Percentiles rank a stretch among this genome's conserved stretches.
Evolutionary conservation across 1,139 yeast genomes (phyloP).

Genomic region (Blastobotrys indianensis): DNA sequence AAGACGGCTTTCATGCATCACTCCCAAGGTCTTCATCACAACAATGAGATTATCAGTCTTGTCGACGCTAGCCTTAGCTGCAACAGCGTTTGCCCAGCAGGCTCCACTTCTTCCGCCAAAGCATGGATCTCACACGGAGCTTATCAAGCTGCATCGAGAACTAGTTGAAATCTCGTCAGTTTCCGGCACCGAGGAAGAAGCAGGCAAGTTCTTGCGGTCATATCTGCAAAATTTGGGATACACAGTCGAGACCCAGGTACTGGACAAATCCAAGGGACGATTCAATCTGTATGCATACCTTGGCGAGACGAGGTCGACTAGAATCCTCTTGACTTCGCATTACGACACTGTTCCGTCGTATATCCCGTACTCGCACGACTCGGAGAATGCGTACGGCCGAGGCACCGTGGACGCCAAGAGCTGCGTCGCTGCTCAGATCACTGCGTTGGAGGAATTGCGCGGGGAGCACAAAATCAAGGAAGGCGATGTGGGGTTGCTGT

Average conservation of each 20-base stretch:
- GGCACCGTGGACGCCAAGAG: conserved; percentile 68
- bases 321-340: conserved; percentile 54
- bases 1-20: too few species aligned
- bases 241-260: conserved; percentile 45
- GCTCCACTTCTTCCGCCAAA: conserved; percentile 1
- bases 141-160: conserved; percentile 33
- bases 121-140: conserved; percentile 16
- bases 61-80: background rate
- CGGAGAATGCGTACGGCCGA: conserved; percentile 52
- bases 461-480: conserved; percentile 37
- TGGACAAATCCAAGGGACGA: conserved; percentile 35
- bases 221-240: conserved; percentile 43
- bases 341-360: conserved; percentile 71
- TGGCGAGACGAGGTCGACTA: conserved; percentile 43
- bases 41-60: background rate
- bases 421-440: conserved; percentile 58
- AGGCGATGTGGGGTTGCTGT: conserved; percentile 55
- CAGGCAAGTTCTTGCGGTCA: conserved; percentile 33
- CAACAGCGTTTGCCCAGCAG: conserved; percentile 5
- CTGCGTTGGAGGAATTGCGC: conserved; percentile 45
- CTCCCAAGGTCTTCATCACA: too few species aligned
- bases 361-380: conserved; percentile 47
- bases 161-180: conserved; percentile 38
- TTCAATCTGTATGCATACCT: conserved; percentile 55
- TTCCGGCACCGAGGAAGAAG: conserved; percentile 35